Evolutionary conservation across 2,329 filamentous ascomycete genomes (phyloP).

Genomic region (Alternaria dauci): DNA sequence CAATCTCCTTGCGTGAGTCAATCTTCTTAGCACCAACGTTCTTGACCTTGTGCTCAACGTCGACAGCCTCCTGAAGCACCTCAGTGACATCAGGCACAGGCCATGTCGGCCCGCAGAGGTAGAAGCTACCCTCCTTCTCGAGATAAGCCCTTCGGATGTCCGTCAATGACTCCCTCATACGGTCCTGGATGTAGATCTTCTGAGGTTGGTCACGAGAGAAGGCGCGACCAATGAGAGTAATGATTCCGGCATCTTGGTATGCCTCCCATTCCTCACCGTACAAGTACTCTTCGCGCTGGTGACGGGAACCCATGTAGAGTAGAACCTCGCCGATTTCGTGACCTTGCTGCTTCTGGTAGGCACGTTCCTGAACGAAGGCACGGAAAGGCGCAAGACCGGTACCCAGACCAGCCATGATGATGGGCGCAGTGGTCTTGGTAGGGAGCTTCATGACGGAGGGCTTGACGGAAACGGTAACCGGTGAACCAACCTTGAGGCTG

Average conservation of each 20-base stretch:
- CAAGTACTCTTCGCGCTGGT: conserved; percentile 97
- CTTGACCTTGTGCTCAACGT: conserved; percentile 71
- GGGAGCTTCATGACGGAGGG: conserved; percentile 99
- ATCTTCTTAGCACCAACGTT: conserved; percentile 71
- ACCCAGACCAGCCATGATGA: conserved; percentile 99
- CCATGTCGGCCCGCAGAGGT: conserved; percentile 98
- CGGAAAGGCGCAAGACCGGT: conserved; percentile 99
- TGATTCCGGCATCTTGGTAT: conserved; percentile 92
- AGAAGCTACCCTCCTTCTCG: conserved; percentile 88
- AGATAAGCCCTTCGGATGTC: conserved; percentile 90
- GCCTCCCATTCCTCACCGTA: conserved; percentile 99
- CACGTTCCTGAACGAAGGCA: conserved; percentile 96
- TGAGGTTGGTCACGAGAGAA: conserved; percentile 97
- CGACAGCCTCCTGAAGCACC: conserved; percentile 92
- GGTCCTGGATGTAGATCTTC: conserved; percentile 99
- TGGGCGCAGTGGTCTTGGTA: conserved; percentile 81
- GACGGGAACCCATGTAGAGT: conserved; percentile 94
- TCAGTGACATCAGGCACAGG: conserved; percentile 95
- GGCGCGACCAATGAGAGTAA: conserved; percentile 90
- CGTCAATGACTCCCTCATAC: conserved; percentile 86
- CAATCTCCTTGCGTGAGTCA: conserved; percentile 88
- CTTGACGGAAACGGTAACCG: conserved; percentile 93
- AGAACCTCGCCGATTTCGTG: conserved; percentile 93
- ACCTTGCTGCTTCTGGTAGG: conserved; percentile 96
- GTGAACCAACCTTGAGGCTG: conserved; percentile 74